Evolutionary conservation across 164 flowering plant genomes (phyloP).

Genomic region (Chloranthus sessilifolius): DNA sequence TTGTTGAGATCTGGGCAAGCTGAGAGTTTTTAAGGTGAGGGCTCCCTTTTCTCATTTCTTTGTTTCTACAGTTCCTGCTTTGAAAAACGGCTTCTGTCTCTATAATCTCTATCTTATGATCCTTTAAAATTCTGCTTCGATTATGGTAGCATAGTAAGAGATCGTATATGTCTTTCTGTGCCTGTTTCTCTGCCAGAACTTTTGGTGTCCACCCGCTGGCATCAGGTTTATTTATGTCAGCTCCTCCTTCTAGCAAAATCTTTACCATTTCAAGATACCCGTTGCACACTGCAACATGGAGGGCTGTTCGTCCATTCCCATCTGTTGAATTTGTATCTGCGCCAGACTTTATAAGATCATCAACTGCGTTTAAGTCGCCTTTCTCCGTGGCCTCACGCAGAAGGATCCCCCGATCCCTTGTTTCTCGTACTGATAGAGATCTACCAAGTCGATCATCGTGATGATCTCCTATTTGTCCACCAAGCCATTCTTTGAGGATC

Average conservation of each 20-base stretch:
- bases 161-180: constrained; percentile 31
- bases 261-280: constrained; percentile 39
- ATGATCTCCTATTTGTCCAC: constrained; percentile 29
- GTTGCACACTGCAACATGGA: constrained; percentile 34
- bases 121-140: constrained; percentile 20
- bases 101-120: constrained; percentile 32
- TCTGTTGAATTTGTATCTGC: constrained; percentile 16
- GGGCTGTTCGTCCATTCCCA: constrained; percentile 36
- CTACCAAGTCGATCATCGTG: constrained; percentile 18
- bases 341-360: constrained; percentile 7
- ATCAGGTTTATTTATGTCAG: constrained; percentile 36
- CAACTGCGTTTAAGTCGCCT: constrained; percentile 9
- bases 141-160: constrained; percentile 29
- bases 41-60: constrained; percentile 6
- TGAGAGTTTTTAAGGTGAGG: constrained; percentile 7
- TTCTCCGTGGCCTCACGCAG: constrained; percentile 13
- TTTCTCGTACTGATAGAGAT: constrained; percentile 17
- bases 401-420: constrained; percentile 5
- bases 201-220: constrained; percentile 41
- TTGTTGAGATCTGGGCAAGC: constrained; percentile 8
- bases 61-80: constrained; percentile 11
- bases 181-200: constrained; percentile 35
- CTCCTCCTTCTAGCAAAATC: constrained; percentile 40
- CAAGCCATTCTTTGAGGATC: constrained; percentile 25
- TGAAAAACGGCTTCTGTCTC: constrained; percentile 18